Evolutionary conservation across 2,329 filamentous ascomycete genomes (phyloP).

Genomic region (Herpomyces periplanetae): DNA sequence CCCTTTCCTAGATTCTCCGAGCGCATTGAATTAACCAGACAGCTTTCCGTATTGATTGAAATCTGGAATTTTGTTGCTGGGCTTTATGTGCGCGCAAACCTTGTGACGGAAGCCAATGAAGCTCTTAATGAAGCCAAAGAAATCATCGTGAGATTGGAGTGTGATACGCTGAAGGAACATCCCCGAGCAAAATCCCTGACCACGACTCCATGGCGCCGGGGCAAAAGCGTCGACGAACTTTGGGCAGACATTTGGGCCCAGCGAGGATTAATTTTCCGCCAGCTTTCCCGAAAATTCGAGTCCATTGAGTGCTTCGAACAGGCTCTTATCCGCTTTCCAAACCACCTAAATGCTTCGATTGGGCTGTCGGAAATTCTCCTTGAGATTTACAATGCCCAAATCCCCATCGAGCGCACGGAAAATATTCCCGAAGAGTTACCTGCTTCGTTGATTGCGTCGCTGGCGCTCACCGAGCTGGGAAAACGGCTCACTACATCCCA

Average conservation of each 20-base stretch:
- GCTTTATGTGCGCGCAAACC: slow-evolving; percentile 42
- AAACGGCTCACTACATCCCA: no score
- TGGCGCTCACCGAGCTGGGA: no score
- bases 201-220: slow-evolving; percentile 30
- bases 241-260: slow-evolving; percentile 43
- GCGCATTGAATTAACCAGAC: no score
- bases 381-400: slow-evolving; percentile 31
- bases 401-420: slow-evolving; percentile 16
- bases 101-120: slow-evolving; percentile 38
- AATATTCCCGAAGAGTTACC: slow-evolving; percentile 5
- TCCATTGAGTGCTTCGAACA: slow-evolving; percentile 44
- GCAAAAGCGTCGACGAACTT: slow-evolving; percentile 41
- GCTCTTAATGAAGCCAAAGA: slow-evolving; percentile 46
- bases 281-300: slow-evolving; percentile 19
- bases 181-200: slow-evolving; percentile 20
- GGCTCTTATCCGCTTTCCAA: slow-evolving; percentile 32
- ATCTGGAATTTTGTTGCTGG: slow-evolving; percentile 71
- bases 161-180: slow-evolving; percentile 19
- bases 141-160: slow-evolving; percentile 28
- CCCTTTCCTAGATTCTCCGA: no score
- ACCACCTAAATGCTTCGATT: slow-evolving; percentile 43
- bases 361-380: slow-evolving; percentile 50
- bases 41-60: slow-evolving; percentile 20
- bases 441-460: slow-evolving; percentile 4
- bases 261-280: slow-evolving; percentile 24